Conservation (phyloP, 2,329 filamentous ascomycete species). For the Beauveria brongniartii region DNA sequence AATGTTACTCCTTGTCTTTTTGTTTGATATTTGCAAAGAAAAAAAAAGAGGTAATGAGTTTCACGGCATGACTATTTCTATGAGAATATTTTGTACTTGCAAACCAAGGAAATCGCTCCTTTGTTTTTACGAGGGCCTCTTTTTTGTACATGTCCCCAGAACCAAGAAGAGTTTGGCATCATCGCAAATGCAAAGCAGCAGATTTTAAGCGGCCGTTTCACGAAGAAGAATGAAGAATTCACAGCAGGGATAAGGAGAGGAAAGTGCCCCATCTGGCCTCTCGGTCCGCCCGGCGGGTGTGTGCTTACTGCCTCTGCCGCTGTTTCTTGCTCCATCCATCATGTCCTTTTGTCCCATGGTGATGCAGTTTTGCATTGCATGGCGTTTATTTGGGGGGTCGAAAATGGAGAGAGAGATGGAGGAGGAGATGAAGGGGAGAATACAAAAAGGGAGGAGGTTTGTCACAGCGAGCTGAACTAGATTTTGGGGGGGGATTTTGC, state of each 20-base stretch:
- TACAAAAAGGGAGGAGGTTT: too few relatives aligned
- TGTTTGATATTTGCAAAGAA: not conserved
- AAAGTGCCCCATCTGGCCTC: too few relatives aligned
- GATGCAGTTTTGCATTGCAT: slow-evolving; percentile 16
- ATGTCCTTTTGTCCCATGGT: slow-evolving; percentile 1
- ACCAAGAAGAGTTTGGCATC: not conserved
- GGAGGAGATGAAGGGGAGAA: too few relatives aligned
- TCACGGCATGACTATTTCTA: slow-evolving; percentile 1
- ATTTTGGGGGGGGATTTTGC: slow-evolving; percentile 8
- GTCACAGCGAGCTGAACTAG: not conserved
- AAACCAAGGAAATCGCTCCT: slow-evolving; percentile 16
- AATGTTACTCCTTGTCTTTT: not conserved
- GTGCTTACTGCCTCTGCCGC: not conserved
- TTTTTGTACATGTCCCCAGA: not conserved
- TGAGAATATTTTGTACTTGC: slow-evolving; percentile 14
- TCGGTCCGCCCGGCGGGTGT: not conserved
- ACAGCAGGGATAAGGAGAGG: too few relatives aligned
- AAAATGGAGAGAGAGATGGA: slow-evolving; percentile 16
- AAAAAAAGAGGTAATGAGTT: slow-evolving; percentile 1
- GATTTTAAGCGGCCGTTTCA: too few relatives aligned
- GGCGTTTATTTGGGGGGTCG: slow-evolving; percentile 20
- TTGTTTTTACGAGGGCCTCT: not conserved
- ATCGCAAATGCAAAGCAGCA: not conserved
- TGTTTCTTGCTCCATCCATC: slow-evolving; percentile 3
- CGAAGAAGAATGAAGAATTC: too few relatives aligned